phyloP scores from a whole-genome alignment of 2,329 filamentous ascomycete species.

The Neophaeococcomyces aloes region DNA sequence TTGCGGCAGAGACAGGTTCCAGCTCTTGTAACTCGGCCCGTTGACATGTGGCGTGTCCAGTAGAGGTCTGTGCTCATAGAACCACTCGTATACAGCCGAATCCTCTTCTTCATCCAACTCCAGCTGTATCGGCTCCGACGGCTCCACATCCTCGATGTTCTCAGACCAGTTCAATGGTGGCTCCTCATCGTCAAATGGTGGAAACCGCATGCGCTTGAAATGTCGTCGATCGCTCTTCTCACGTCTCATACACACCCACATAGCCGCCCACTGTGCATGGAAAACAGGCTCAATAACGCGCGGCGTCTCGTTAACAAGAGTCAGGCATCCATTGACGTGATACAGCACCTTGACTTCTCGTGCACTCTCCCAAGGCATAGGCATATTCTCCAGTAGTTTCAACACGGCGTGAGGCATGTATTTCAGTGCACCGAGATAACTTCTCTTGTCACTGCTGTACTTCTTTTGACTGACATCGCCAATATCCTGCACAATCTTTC shows the following conservation, averaged over 20 bases:
- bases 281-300: constrained; percentile 96
- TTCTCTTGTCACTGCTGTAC: constrained; percentile 96
- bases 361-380: constrained; percentile 97
- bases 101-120: constrained; percentile 93
- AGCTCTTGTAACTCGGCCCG: constrained; percentile 89
- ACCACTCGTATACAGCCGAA: constrained; percentile 84
- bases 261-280: constrained; percentile 97
- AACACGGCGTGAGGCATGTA: constrained; percentile 98
- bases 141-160: constrained; percentile 97
- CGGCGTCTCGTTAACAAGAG: constrained; percentile 90
- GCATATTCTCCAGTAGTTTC: constrained; percentile 98
- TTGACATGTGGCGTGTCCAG: constrained; percentile 90
- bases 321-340: constrained; percentile 95
- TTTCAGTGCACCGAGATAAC: constrained; percentile 91
- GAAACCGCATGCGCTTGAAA: constrained; percentile 98
- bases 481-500: constrained; percentile 97
- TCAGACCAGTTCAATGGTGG: constrained; percentile 96
- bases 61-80: constrained; percentile 88
- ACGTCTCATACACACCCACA: constrained; percentile 98
- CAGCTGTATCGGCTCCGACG: constrained; percentile 95
- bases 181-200: constrained; percentile 96
- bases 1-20: constrained; percentile 86
- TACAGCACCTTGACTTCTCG: constrained; percentile 96
- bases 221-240: constrained; percentile 93
- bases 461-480: constrained; percentile 99